Conservation (phyloP, 2,329 filamentous ascomycete genomes). For the Clonostachys chloroleuca region DNA sequence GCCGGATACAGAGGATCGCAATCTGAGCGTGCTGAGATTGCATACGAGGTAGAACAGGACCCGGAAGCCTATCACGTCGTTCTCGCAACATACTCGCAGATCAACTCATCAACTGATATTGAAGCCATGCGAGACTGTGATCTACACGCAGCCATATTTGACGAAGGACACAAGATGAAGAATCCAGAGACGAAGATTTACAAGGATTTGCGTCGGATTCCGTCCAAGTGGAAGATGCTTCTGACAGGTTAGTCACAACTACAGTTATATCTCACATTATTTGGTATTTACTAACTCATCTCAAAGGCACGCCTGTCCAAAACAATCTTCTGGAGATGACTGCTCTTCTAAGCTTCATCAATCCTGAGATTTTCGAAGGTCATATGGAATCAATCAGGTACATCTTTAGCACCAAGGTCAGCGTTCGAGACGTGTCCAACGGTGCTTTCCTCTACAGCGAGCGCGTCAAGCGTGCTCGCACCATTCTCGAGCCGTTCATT, state of each 20-base stretch:
- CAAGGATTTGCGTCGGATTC: conserved; percentile 71
- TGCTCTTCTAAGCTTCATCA: conserved; percentile 88
- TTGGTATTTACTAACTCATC: conserved; percentile 7
- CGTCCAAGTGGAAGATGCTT: conserved; percentile 77
- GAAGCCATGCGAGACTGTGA: conserved; percentile 41
- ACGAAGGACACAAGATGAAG: conserved; percentile 92
- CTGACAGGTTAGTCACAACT: conserved; percentile 37
- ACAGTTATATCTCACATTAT: neutral
- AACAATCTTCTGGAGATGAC: conserved; percentile 94
- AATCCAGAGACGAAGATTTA: conserved; percentile 83
- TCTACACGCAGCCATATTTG: conserved; percentile 66
- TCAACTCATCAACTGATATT: conserved; percentile 45
- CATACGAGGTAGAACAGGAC: conserved; percentile 58
- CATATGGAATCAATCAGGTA: conserved; percentile 75
- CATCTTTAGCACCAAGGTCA: conserved; percentile 90
- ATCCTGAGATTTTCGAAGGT: conserved; percentile 76
- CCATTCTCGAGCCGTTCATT: conserved; percentile 93
- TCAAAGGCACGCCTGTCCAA: conserved; percentile 82
- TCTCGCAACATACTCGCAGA: conserved; percentile 57
- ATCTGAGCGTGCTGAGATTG: conserved; percentile 62
- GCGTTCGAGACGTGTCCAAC: conserved; percentile 73
- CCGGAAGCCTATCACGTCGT: conserved; percentile 61
- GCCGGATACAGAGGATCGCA: conserved; percentile 67
- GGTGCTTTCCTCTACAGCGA: conserved; percentile 82
- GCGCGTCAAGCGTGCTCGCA: conserved; percentile 79